phyloP scores from a whole-genome alignment of 2,329 filamentous ascomycete genomes.

The Penicillium sp. region DNA sequence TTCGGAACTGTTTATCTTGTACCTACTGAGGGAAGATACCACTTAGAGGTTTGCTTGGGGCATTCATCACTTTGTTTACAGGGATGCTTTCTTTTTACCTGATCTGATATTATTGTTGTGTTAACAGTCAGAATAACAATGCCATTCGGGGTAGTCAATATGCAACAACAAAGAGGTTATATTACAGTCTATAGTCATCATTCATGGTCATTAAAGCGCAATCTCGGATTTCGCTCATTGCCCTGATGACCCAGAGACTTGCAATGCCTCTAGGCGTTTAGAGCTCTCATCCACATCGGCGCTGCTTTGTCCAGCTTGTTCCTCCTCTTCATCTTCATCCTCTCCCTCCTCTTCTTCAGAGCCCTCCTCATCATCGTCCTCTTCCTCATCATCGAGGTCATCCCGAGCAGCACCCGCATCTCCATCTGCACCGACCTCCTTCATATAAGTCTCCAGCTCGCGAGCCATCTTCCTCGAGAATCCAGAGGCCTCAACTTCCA shows the following conservation, averaged over 20 bases:
- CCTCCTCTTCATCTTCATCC: slow-evolving; percentile 39
- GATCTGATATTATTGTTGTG: not conserved
- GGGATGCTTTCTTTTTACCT: not conserved
- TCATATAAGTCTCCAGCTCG: slow-evolving; percentile 89
- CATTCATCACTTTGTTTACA: not conserved
- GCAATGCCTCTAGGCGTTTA: slow-evolving; percentile 39
- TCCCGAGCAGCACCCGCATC: slow-evolving; percentile 51
- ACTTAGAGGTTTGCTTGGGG: not conserved
- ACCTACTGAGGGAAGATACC: not conserved
- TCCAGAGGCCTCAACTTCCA: slow-evolving; percentile 87
- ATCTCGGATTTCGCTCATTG: slow-evolving; percentile 17
- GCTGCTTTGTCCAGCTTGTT: slow-evolving; percentile 22
- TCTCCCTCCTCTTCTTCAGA: slow-evolving; percentile 44
- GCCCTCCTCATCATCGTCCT: slow-evolving; percentile 41
- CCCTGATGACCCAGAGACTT: slow-evolving; percentile 37
- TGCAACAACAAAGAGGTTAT: slow-evolving; percentile 22
- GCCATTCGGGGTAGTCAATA: slow-evolving; percentile 1
- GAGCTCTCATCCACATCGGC: slow-evolving; percentile 36
- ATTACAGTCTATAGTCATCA: slow-evolving; percentile 37
- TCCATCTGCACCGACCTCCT: slow-evolving; percentile 67
- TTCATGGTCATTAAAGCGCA: slow-evolving; percentile 35
- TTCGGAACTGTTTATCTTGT: not conserved
- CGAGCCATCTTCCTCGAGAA: slow-evolving; percentile 98
- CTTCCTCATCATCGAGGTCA: slow-evolving; percentile 43
- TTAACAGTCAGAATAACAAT: not conserved